Evolutionary conservation across 1,284 basidiomycete species (phyloP).

Genomic region (Fomitiporia mediterranea): DNA sequence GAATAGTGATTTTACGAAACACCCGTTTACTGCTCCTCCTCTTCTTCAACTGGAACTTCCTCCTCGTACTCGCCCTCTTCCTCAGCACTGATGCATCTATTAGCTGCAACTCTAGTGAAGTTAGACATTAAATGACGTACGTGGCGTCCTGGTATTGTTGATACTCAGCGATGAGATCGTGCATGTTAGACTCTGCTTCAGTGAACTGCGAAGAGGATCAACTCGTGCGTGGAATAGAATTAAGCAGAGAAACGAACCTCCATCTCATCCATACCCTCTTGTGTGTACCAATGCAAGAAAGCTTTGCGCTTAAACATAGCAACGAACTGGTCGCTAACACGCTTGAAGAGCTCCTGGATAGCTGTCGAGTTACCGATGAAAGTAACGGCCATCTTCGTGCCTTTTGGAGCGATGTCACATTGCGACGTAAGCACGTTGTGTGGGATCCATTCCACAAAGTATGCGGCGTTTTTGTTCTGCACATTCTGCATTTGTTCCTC

Average conservation of each 20-base stretch:
- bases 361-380: slow-evolving; percentile 97
- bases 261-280: slow-evolving; percentile 99
- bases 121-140: slow-evolving; percentile 40
- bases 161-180: slow-evolving; percentile 90
- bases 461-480: slow-evolving; percentile 96
- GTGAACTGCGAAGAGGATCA: slow-evolving; percentile 62
- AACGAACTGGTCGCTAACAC: slow-evolving; percentile 94
- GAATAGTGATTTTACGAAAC: too few relatives aligned
- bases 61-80: slow-evolving; percentile 68
- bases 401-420: slow-evolving; percentile 91
- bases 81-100: slow-evolving; percentile 48
- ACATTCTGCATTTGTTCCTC: slow-evolving; percentile 98
- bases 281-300: slow-evolving; percentile 99
- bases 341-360: slow-evolving; percentile 97
- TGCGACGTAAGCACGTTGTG: slow-evolving; percentile 96
- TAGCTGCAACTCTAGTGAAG: not conserved
- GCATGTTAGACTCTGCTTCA: slow-evolving; percentile 96
- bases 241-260: slow-evolving; percentile 47
- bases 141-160: slow-evolving; percentile 96
- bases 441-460: slow-evolving; percentile 99
- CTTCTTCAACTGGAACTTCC: slow-evolving; percentile 5
- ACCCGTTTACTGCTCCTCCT: slow-evolving; percentile 13
- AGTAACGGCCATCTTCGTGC: slow-evolving; percentile 93
- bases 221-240: too few relatives aligned
- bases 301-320: slow-evolving; percentile 99